A percentile compares a stretch with the other conserved stretches of the same genome.
Conservation (phyloP, 176 grass and related monocot species). For the Carex scoparia region DNA sequence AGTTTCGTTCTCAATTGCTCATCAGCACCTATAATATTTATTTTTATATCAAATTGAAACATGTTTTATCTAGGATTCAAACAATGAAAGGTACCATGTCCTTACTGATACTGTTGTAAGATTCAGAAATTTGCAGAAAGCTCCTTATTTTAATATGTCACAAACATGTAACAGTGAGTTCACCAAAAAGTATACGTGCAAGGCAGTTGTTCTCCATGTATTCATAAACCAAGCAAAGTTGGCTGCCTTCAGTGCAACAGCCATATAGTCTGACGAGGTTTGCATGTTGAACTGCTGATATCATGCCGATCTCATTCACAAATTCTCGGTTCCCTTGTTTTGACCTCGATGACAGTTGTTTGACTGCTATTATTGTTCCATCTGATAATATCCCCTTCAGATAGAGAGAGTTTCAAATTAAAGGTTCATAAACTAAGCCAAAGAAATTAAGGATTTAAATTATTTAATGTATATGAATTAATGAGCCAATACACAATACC, state of each 20-base stretch:
- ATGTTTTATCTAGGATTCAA: background rate
- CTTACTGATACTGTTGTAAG: background rate
- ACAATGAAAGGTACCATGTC: constrained; percentile 17
- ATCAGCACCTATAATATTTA: constrained; percentile 19
- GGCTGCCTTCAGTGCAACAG: constrained; percentile 74
- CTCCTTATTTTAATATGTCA: background rate
- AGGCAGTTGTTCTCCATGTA: constrained; percentile 95
- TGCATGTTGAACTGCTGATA: constrained; percentile 65
- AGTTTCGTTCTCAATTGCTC: constrained; percentile 48
- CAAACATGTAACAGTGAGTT: constrained; percentile 19
- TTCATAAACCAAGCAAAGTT: constrained; percentile 60
- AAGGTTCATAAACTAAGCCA: constrained; percentile 8
- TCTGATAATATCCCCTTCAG: constrained; percentile 61
- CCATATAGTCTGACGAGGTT: constrained; percentile 77
- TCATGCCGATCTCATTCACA: constrained; percentile 84
- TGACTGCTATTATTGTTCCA: constrained; percentile 76
- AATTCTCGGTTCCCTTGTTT: constrained; percentile 85
- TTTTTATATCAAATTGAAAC: constrained; percentile 17
- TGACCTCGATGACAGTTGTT: constrained; percentile 74
- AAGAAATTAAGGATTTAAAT: background rate
- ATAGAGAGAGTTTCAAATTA: constrained; percentile 6
- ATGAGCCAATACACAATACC: constrained; percentile 24
- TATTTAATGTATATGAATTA: background rate
- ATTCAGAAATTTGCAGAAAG: background rate
- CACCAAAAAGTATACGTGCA: constrained; percentile 62